Conservation (phyloP, 441 rosid genomes). For the Gossypium laxum region DNA sequence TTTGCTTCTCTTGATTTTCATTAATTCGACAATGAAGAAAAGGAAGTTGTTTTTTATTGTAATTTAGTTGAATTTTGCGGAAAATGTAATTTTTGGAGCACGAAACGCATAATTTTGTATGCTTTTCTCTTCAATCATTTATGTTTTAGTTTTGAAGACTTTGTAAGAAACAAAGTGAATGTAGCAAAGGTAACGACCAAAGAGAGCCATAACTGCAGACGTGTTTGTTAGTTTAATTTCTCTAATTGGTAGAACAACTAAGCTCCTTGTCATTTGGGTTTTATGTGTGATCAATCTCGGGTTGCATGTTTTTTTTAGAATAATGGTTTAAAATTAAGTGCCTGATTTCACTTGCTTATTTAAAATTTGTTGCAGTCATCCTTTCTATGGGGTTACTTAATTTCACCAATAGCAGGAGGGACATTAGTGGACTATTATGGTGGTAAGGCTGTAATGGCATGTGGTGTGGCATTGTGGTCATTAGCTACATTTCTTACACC, state of each 20-base stretch:
- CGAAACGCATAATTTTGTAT: neutral
- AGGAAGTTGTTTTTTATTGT: neutral
- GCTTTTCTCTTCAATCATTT: neutral
- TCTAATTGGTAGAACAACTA: neutral
- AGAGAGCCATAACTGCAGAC: neutral
- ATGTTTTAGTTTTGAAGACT: neutral
- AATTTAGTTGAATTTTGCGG: neutral
- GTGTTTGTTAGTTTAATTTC: neutral
- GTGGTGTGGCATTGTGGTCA: slow-evolving; percentile 90
- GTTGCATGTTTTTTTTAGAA: neutral
- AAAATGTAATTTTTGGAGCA: neutral
- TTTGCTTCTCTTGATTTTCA: neutral
- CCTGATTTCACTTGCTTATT: neutral
- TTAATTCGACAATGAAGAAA: neutral
- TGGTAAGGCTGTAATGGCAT: slow-evolving; percentile 81
- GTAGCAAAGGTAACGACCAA: neutral
- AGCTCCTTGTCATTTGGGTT: neutral
- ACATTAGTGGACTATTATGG: slow-evolving; percentile 82
- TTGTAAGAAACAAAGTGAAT: neutral
- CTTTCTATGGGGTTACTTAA: slow-evolving; percentile 85
- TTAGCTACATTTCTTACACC: slow-evolving; percentile 84
- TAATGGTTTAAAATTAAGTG: neutral
- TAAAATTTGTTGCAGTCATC: slow-evolving; percentile 55
- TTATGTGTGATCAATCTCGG: neutral
- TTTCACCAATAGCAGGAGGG: slow-evolving; percentile 90